A percentile compares a stretch with the other conserved stretches of the same genome.
These are phyloP conservation scores for Claviceps cyperi DNA, from an alignment of 2,329 filamentous ascomycete genomes.

Conservation along the genomic window DNA sequence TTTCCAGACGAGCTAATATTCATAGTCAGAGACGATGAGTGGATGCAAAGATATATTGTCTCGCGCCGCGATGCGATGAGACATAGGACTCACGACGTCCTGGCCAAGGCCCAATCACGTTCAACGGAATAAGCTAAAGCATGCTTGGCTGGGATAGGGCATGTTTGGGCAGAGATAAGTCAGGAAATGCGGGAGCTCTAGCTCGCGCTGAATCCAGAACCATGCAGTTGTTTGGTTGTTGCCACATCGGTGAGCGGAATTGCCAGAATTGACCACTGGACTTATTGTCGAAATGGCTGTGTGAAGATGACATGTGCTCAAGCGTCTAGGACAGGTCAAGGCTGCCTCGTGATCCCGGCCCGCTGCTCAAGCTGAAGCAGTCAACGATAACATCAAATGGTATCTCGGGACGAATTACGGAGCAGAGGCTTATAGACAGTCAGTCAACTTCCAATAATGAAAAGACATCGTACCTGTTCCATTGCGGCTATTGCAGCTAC, in stretches of 20 bases:
- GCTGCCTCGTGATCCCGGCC: too few species aligned
- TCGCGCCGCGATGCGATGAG: conserved; percentile 1
- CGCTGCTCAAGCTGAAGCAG: too few species aligned
- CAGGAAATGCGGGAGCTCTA: conserved; percentile 1
- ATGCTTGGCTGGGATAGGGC: conserved; percentile 2
- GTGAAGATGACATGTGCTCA: too few species aligned
- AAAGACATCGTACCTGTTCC: too few species aligned
- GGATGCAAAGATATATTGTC: conserved; percentile 1
- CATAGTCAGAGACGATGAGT: background rate
- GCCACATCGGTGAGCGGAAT: background rate
- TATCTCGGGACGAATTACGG: too few species aligned
- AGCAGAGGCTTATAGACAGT: background rate
- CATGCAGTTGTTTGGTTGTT: background rate
- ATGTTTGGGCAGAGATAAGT: conserved; percentile 1
- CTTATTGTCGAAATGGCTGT: too few species aligned
- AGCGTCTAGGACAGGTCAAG: too few species aligned
- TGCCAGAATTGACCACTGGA: too few species aligned
- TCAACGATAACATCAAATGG: too few species aligned
- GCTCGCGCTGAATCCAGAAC: background rate
- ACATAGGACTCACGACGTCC: background rate
- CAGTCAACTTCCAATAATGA: background rate
- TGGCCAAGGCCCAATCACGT: background rate
- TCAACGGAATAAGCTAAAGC: background rate
- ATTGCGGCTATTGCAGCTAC: too few species aligned
- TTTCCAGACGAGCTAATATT: background rate